phyloP scores from a whole-genome alignment of 768 basidiomycete species.

The Naganishia friedmannii region DNA sequence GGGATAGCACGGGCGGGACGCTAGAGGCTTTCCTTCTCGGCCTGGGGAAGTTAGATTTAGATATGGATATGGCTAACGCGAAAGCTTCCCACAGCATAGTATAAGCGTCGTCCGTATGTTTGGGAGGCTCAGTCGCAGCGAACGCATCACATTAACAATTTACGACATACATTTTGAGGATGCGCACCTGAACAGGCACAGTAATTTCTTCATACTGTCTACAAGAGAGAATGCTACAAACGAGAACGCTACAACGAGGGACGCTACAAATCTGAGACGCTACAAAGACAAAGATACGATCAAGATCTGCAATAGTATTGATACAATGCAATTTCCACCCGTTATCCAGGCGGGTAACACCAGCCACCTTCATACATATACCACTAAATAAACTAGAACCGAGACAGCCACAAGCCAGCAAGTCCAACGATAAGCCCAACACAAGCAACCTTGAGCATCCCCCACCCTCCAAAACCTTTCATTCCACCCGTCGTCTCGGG shows the following conservation, averaged over 20 bases:
- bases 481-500: background rate
- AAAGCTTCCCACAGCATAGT: background rate
- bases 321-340: background rate
- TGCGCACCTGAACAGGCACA: too few relatives aligned
- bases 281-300: background rate
- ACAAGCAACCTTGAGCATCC: slow-evolving; percentile 12
- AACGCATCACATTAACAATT: too few relatives aligned
- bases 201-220: too few relatives aligned
- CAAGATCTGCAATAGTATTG: background rate
- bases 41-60: background rate
- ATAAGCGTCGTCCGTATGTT: background rate
- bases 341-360: too few relatives aligned
- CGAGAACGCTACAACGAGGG: background rate
- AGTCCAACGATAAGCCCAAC: slow-evolving; percentile 5
- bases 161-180: too few relatives aligned
- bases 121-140: too few relatives aligned
- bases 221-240: too few relatives aligned
- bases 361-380: too few relatives aligned
- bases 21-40: background rate
- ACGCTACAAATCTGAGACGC: background rate
- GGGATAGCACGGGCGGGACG: too few relatives aligned
- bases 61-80: background rate
- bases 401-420: background rate
- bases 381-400: background rate
- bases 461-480: slow-evolving; percentile 2